Evolutionary conservation across 805 yeast genomes (phyloP), one percentile per base, ranked within the genome.

Genomic region (Hyphopichia homilentoma): DNA sequence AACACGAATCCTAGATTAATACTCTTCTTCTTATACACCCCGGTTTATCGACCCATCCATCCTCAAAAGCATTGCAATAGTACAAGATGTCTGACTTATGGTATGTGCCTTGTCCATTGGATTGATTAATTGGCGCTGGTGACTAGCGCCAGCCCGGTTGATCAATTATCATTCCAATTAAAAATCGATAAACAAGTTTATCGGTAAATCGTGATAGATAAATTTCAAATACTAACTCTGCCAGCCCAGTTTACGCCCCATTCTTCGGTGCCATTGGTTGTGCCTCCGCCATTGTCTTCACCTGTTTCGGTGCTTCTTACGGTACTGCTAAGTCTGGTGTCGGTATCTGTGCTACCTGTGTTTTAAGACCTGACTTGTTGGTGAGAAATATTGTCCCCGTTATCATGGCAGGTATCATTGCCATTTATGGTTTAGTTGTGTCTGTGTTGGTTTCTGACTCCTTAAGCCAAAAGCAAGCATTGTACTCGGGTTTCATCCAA

Each of bases 241-340:
- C 9, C 52, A 77, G 85, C 65, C 86, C 86, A 53, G 86, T 80
- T 58, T 80, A 80, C 57, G 85, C 85, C 54, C 98, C 99, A 62
- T 93, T 93, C 77, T 93, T 93, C 67, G 99, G 99, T 57, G 90
- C 97, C 49, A 86, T 93, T 59, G 99, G 99, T 61, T 94, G 98
- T 77, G 95, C 98, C 38, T 87, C 97, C 34, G 97, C 99, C 64
- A 93, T 93, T 59, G 87, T 94, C 58, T 93, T 93, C 79, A 89
- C 98, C 64, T 87, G 96, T 51, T 87, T 89, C 61, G 98, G 98
- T 73, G 97, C 98, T 55, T 86, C 96, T 36, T 89, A 89, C 68
- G 98, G 98, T 73, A 90, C 97, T 47, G 98, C 98, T 58, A 90
- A 90, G 69, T 84, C 96, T 16, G 98, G 98, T 73, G 96, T 93